Percentiles rank a stretch among this genome's conserved stretches.
These are phyloP conservation scores for Phoma sp. DNA, from an alignment of 2,329 filamentous ascomycete genomes.

Conservation along the genomic window DNA sequence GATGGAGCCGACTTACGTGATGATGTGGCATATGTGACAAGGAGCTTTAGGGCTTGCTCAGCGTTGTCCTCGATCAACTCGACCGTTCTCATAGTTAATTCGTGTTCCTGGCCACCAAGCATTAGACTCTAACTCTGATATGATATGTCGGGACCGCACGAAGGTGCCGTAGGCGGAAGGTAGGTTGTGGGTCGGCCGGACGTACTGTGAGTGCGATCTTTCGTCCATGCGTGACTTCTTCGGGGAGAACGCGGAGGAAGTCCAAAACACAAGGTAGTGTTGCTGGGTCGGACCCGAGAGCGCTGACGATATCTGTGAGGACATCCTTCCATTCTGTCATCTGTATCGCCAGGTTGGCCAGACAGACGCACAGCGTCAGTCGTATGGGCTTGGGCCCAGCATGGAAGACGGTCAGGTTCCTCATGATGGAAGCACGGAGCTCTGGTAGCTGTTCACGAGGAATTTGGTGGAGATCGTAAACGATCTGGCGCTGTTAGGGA, in stretches of 20 bases:
- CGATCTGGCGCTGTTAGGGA: conserved; percentile 69
- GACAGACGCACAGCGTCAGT: conserved; percentile 91
- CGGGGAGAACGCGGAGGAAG: conserved; percentile 93
- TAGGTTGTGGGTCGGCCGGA: conserved; percentile 62
- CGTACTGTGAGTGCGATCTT: conserved; percentile 99
- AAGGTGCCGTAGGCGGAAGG: conserved; percentile 48
- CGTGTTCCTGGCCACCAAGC: conserved; percentile 77
- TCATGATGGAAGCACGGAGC: conserved; percentile 82
- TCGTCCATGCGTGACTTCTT: conserved; percentile 98
- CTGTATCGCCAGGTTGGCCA: conserved; percentile 94
- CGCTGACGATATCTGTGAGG: conserved; percentile 77
- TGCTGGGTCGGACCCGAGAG: conserved; percentile 76
- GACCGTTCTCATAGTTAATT: conserved; percentile 81
- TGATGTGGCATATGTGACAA: conserved; percentile 90
- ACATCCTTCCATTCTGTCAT: conserved; percentile 97
- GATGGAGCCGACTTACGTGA: conserved; percentile 68
- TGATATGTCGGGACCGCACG: conserved; percentile 42
- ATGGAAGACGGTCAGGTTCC: conserved; percentile 80
- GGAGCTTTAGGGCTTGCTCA: conserved; percentile 80
- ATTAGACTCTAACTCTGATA: conserved; percentile 53
- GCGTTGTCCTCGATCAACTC: conserved; percentile 93
- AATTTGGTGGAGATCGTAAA: conserved; percentile 92
- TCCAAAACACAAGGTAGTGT: conserved; percentile 90
- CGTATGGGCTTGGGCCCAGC: conserved; percentile 77
- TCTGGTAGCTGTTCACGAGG: conserved; percentile 74